Conservation (phyloP, 257 asterid species). For the Osmanthus fragrans region DNA sequence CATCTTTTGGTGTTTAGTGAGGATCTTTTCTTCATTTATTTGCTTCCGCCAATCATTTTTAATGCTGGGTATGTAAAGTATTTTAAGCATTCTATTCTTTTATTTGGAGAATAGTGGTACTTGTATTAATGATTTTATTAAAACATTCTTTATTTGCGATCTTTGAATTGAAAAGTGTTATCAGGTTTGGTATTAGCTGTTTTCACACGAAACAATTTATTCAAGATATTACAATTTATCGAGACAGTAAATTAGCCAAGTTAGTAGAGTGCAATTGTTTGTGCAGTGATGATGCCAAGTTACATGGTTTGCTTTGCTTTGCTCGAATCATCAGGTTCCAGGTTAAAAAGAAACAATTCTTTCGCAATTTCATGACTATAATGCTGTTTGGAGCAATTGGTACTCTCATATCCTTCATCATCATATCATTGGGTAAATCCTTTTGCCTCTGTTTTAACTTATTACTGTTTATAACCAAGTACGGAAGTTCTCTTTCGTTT, state of each 20-base stretch:
- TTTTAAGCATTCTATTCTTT: neutral
- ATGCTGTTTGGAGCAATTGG: constrained; percentile 93
- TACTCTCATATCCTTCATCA: constrained; percentile 76
- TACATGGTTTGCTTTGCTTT: constrained; percentile 11
- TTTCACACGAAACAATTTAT: neutral
- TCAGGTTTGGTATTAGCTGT: neutral
- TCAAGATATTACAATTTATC: no score
- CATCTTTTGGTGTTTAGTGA: constrained; percentile 61
- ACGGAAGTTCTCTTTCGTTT: neutral
- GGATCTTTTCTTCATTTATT: constrained; percentile 67
- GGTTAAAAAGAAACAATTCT: constrained; percentile 94
- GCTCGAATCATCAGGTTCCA: constrained; percentile 71
- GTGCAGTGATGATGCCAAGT: constrained; percentile 24
- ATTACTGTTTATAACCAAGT: constrained; percentile 18
- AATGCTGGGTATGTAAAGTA: constrained; percentile 58
- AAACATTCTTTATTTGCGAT: neutral
- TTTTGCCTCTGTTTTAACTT: constrained; percentile 2
- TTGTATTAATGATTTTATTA: neutral
- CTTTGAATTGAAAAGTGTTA: neutral
- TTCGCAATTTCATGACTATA: constrained; percentile 91
- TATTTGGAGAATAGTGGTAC: neutral
- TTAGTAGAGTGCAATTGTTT: constrained; percentile 1
- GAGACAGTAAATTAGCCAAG: neutral
- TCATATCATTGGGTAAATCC: constrained; percentile 77
- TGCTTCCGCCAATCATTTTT: constrained; percentile 75